phyloP scores from a whole-genome alignment of 352 stramenopile species.

The Phytophthora sp. region DNA sequence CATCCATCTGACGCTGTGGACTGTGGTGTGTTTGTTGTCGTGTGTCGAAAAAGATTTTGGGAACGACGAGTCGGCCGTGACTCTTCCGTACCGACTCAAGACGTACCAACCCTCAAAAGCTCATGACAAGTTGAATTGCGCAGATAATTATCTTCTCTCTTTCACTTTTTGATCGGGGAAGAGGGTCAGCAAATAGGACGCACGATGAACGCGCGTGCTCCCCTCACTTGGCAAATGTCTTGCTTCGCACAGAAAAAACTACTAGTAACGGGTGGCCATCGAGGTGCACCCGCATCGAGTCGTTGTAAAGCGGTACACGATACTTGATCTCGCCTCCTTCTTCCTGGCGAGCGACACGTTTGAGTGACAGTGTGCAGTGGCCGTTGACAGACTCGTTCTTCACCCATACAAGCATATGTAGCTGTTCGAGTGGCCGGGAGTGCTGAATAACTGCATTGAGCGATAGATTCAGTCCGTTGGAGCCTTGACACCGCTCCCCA shows the following conservation, averaged over 20 bases:
- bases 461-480: slow-evolving; percentile 62
- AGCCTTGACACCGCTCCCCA: slow-evolving; percentile 62
- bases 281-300: slow-evolving; percentile 81
- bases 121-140: slow-evolving; percentile 19
- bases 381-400: slow-evolving; percentile 80
- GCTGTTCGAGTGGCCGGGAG: slow-evolving; percentile 65
- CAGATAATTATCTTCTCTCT: slow-evolving; percentile 38
- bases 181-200: slow-evolving; percentile 26
- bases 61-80: slow-evolving; percentile 18
- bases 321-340: slow-evolving; percentile 79
- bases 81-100: slow-evolving; percentile 16
- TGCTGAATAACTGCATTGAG: slow-evolving; percentile 82
- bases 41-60: slow-evolving; percentile 29
- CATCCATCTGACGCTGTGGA: background rate
- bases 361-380: slow-evolving; percentile 83
- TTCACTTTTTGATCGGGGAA: slow-evolving; percentile 19
- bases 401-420: slow-evolving; percentile 89
- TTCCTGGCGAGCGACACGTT: slow-evolving; percentile 72
- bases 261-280: slow-evolving; percentile 73
- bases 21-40: background rate
- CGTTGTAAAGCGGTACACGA: slow-evolving; percentile 77
- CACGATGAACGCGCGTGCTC: slow-evolving; percentile 28
- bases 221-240: slow-evolving; percentile 87
- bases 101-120: background rate
- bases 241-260: slow-evolving; percentile 80